Evolutionary conservation across 2,329 filamentous ascomycete genomes (phyloP), one percentile per base, ranked within the genome.

Genomic region (Graphilbum sp.): DNA sequence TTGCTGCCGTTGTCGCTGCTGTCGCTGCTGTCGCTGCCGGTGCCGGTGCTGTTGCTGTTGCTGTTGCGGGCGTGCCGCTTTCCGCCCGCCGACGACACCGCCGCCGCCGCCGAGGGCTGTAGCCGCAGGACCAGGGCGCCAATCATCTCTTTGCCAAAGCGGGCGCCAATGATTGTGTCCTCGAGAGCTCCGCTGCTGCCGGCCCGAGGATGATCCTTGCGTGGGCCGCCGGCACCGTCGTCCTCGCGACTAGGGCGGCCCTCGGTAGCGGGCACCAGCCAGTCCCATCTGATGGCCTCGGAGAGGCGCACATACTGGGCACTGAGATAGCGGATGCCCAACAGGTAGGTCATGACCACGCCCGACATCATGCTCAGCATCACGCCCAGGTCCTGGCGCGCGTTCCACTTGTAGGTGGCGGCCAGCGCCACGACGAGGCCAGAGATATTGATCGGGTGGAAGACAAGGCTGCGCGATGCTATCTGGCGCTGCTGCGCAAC

Each of bases 401-500:
- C 50, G 34, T 63, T 50, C 20, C 69, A 55, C 41, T 63, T 62
- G 50, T 67, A 66, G 21, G 65, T 52, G 34, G 59, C 44, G 11
- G 54, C 61, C 16, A 73, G 54, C 15, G 56, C 48, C 11, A 57
- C 51, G 31, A 58, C 50, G n/a, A 75, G 57, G 8, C 63, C 54
- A 18, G 64, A 58, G 13, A 76, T 51, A 36, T 64, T 61, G 19
- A 70, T 53, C 0, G 72, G 73, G 56, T 84, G 74, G 48, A 69
- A 71, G 43, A 82, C 62, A 41, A 90, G 61, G 44, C 71, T 61
- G 39, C 62, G 60, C 32, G 75, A 71, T 17, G 81, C 74, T 9
- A 68, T 59, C 52, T 84, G 77, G 44, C 79, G 75, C 63, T 90
- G 85, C 58, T 93, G 79, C 27, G 83, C 81, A 36, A 92, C 72